Evolutionary conservation across 208 protist species (phyloP), one percentile per base, ranked within the genome.

Genomic region (Trypanosoma theileri): DNA sequence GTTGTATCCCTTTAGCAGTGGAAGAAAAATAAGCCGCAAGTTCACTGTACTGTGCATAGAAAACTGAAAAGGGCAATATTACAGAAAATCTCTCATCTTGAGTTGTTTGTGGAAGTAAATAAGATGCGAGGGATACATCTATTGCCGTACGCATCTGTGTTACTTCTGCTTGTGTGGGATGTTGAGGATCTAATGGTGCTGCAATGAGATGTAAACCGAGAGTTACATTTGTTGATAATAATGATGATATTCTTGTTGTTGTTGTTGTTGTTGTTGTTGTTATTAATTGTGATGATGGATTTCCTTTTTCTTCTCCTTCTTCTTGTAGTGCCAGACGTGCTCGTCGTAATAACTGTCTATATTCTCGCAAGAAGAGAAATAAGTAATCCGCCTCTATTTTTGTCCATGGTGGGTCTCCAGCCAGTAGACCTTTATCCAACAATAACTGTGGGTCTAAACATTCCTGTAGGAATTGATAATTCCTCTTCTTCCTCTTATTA

Each of bases 171-270:
- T 9, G 2, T 3, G 21, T 59, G 3, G 26, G 19, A 16, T 50
- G 14, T 22, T 31, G 10, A 21, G 14, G 3, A 12, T 22, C 12
- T 24, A n/a, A 35, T 11, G 46, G 59, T 0, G 59, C 12, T 16
- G 42, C n/a, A 26, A 65, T 65, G 7, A 65, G 14, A 35, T 65
- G 59, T 17, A 65, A 9, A n/a, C 45, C 59, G 4, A 65, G 1
- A 1, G 17, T 19, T 42, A 44, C 17, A 19, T 2, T 48, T 48
- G 16, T 48, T 48, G 16, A 35, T 35, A 35, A n/a, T n/a, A n/a
- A n/a, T n/a, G n/a, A n/a, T n/a, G n/a, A n/a, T n/a, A n/a, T n/a
- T n/a, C n/a, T n/a, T n/a, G n/a, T n/a, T n/a, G n/a, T 35, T 6
- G 6, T 35, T 35, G 28, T 8, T 35, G 28, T 35, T 35, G 28